phyloP scores from a whole-genome alignment of 2,329 filamentous ascomycete genomes.

The Stagonosporopsis chrysanthemi region DNA sequence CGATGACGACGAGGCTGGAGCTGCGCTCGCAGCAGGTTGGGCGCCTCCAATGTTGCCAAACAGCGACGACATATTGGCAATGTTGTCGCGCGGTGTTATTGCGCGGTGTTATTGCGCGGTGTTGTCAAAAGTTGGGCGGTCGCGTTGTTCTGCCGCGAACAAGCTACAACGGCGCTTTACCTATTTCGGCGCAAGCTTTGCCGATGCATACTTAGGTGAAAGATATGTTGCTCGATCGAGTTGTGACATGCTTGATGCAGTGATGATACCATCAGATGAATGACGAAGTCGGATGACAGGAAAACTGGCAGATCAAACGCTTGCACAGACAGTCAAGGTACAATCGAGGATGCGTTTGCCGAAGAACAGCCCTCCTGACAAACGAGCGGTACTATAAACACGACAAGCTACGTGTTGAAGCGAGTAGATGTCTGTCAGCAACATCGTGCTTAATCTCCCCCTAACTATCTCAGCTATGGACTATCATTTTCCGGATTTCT shows the following conservation, averaged over 20 bases:
- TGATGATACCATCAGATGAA: neutral
- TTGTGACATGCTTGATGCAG: neutral
- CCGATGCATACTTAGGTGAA: neutral
- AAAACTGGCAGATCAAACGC: neutral
- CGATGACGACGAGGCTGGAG: conserved; percentile 28
- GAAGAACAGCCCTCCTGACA: neutral
- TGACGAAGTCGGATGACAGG: neutral
- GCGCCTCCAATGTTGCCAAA: conserved; percentile 42
- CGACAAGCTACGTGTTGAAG: neutral
- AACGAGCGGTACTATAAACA: conserved; percentile 7
- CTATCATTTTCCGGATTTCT: conserved; percentile 7
- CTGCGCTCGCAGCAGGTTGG: conserved; percentile 40
- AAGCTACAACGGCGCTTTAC: conserved; percentile 14
- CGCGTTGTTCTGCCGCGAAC: conserved; percentile 32
- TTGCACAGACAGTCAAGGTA: neutral
- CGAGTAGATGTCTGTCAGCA: neutral
- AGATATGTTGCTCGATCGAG: neutral
- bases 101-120: conserved; percentile 35
- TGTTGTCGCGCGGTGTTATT: conserved; percentile 33
- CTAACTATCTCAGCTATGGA: neutral
- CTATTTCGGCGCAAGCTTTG: conserved; percentile 6
- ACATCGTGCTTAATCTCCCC: neutral
- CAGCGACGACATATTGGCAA: conserved; percentile 40
- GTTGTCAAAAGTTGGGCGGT: conserved; percentile 32
- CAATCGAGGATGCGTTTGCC: neutral